Base-by-base conservation (phyloP, 306 rosid species). In the Corylus avellana region DNA sequence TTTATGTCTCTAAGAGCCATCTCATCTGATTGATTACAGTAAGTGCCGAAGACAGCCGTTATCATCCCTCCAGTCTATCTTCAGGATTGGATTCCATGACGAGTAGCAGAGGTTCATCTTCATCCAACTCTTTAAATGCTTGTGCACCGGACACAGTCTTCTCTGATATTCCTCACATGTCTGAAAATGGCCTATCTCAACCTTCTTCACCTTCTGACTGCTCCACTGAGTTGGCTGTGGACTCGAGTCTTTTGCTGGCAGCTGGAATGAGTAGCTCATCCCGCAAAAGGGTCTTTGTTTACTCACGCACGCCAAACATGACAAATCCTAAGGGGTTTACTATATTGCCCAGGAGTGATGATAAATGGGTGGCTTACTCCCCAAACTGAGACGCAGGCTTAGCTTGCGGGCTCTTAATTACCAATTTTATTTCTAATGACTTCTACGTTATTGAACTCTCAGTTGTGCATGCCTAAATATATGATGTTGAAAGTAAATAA, bases 311-410 rank as follows among this genome's bases (percentile, higher is more conserved):
- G 20, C 74, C 81, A 22, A 77, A 86, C 61, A 79, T 82, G 76
- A 7, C 13, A 69, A 37, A 73, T 69, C 87, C 83, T 0, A 61
- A 35, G 53, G 92, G 84, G 2, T 81, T 80, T 49, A 62, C 82
- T 29, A 1, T 71, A 29, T 17, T 90, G 74, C 86, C 91, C 1
- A 18, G 79, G 68, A 88, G 89, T 12, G 88, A 92, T 79, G 91
- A 85, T 37, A 81, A 75, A 2, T 92, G 91, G 91, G 85, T 75
- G 87, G 92, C 86, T 74, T 87, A 79, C 84, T 66, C 82, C 51
- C 16, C 49, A 9, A 22, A 58, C 4, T 58, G 64, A 58, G 64
- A 1, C 44, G 29, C 44, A 22, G 22, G 7, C 66, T 62, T 27
- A 12, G 42, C 17, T 9, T 8, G 51, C 7, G 16, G 72, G 29